Evolutionary conservation across 1,139 yeast species (phyloP).

Genomic region (Scheffersomyces quercinus): DNA sequence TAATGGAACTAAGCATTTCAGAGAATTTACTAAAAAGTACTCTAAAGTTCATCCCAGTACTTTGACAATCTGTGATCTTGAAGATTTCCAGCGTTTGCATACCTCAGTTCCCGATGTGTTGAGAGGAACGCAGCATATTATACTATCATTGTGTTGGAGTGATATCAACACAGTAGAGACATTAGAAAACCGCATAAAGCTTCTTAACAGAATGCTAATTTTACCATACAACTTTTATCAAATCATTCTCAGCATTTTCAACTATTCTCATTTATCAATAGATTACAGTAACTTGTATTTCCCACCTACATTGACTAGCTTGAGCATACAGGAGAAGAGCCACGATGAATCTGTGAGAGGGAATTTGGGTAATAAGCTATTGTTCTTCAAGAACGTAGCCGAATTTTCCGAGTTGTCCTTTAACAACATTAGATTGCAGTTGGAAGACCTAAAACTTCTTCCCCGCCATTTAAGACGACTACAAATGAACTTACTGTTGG

Average conservation of each 20-base stretch:
- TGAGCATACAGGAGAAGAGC: neutral
- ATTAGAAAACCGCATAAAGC: neutral
- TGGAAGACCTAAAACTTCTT: neutral
- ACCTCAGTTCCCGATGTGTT: neutral
- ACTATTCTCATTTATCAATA: neutral
- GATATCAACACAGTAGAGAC: conserved; percentile 1
- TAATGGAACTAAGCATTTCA: conserved; percentile 1
- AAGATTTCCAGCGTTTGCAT: neutral
- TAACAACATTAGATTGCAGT: neutral
- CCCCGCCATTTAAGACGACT: neutral
- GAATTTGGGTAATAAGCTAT: neutral
- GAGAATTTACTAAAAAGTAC: neutral
- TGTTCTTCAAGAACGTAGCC: neutral
- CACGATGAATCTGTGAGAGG: neutral
- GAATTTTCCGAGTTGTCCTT: neutral
- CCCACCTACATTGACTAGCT: neutral
- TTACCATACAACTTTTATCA: neutral
- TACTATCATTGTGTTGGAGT: neutral
- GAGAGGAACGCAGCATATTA: neutral
- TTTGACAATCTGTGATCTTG: neutral
- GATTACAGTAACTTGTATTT: neutral
- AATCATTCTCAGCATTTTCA: neutral
- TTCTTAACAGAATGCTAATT: neutral
- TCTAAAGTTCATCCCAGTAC: neutral
- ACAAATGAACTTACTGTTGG: neutral